Evolutionary conservation across 306 rosid species (phyloP).

Genomic region (Quercus berberidifolia): DNA sequence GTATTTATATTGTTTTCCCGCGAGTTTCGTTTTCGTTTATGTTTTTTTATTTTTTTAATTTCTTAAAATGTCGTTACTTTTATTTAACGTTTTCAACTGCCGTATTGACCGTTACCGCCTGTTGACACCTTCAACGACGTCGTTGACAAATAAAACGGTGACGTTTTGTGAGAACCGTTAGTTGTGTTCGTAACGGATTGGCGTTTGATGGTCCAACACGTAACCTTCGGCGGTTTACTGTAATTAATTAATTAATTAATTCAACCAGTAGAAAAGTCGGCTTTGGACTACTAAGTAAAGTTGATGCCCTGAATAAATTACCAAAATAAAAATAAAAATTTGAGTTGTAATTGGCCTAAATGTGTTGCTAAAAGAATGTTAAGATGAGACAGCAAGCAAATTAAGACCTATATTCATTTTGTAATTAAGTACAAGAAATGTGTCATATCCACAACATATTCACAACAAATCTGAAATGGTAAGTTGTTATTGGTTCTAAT

Average conservation of each 20-base stretch:
- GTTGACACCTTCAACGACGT: background rate
- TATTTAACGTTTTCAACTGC: background rate
- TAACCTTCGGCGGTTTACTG: background rate
- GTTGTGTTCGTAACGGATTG: background rate
- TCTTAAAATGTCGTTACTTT: background rate
- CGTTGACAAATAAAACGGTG: background rate
- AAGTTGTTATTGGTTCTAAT: no score
- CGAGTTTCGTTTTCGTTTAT: conserved; percentile 16
- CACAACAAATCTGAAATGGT: no score
- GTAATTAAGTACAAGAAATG: no score
- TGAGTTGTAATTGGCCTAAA: background rate
- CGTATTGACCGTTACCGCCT: background rate
- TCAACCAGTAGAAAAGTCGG: background rate
- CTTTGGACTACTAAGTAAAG: background rate
- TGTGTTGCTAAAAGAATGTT: no score
- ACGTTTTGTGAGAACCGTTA: background rate
- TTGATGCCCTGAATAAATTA: background rate
- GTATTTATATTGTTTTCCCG: conserved; percentile 23
- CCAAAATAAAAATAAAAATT: background rate
- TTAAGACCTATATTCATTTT: no score
- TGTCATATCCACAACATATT: no score
- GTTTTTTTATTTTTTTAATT: background rate
- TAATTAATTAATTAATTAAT: background rate
- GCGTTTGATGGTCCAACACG: background rate
- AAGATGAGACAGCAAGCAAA: no score